Evolutionary conservation across 345 rosid species (phyloP).

Genomic region (Salix suchowensis): DNA sequence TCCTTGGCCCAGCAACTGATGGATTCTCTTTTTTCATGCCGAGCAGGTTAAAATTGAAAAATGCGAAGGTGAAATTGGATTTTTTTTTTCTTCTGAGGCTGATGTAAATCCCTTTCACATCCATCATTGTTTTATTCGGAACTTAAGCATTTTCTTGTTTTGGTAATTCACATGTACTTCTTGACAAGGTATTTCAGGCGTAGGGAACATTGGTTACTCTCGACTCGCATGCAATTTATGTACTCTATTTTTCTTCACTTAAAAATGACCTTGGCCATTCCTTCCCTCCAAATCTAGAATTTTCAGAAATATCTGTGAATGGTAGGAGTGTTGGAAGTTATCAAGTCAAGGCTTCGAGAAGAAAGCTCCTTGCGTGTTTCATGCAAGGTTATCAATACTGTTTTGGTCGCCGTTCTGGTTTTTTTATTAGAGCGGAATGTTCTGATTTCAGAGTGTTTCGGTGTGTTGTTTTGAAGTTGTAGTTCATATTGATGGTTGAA

Average conservation of each 20-base stretch:
- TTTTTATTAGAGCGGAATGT: too few relatives aligned
- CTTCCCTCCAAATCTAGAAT: background rate
- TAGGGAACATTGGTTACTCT: background rate
- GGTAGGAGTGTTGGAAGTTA: background rate
- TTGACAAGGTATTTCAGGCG: background rate
- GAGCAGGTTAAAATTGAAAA: background rate
- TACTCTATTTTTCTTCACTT: background rate
- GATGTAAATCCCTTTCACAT: constrained; percentile 29
- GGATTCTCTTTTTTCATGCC: constrained; percentile 3
- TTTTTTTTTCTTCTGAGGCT: constrained; percentile 5
- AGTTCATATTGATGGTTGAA: background rate
- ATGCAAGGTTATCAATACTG: too few relatives aligned
- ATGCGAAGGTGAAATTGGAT: background rate
- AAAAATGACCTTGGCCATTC: background rate
- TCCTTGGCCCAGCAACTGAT: constrained; percentile 2
- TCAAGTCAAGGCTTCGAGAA: background rate
- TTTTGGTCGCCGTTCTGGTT: too few relatives aligned
- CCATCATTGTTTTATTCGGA: constrained; percentile 1
- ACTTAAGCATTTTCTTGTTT: background rate
- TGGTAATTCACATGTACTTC: background rate
- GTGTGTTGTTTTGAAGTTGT: too few relatives aligned
- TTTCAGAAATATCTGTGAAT: too few relatives aligned
- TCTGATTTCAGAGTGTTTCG: too few relatives aligned
- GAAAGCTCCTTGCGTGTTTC: background rate
- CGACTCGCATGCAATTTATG: background rate